Conservation (phyloP, 208 protist species). For the Naegleria lovaniensis region DNA sequence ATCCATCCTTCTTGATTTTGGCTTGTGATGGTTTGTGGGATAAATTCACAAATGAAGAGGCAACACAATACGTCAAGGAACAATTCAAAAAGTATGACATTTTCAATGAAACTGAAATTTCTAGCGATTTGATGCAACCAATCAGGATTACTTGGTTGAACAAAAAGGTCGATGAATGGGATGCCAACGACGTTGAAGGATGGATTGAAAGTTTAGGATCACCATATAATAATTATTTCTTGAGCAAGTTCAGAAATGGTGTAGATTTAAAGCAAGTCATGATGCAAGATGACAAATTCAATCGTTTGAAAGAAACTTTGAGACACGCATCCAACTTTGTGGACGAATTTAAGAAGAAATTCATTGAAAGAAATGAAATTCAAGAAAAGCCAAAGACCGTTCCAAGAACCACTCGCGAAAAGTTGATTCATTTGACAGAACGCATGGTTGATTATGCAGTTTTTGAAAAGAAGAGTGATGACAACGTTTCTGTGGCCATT, state of each 20-base stretch:
- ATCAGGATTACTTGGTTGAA: background rate
- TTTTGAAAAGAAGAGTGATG: constrained; percentile 14
- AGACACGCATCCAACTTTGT: background rate
- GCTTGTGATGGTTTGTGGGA: constrained; percentile 21
- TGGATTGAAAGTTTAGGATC: background rate
- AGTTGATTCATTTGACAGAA: background rate
- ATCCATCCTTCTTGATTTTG: background rate
- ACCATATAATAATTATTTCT: background rate
- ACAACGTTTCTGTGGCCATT: constrained; percentile 10
- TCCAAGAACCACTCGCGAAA: background rate
- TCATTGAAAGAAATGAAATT: background rate
- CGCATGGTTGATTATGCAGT: background rate
- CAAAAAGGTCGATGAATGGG: background rate
- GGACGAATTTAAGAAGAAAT: background rate
- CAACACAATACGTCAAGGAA: background rate
- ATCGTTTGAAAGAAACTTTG: background rate
- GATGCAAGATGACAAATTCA: background rate
- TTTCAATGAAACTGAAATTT: constrained; percentile 7
- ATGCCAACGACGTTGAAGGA: background rate
- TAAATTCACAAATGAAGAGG: background rate
- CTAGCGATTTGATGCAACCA: background rate
- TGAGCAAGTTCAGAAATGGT: constrained; percentile 8
- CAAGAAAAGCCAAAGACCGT: background rate
- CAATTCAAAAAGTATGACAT: constrained; percentile 16
- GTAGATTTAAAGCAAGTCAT: background rate